Evolutionary conservation across 495 filamentous ascomycete genomes (phyloP), one percentile per base, ranked within the genome.

Genomic region (Filosporella fistucella): DNA sequence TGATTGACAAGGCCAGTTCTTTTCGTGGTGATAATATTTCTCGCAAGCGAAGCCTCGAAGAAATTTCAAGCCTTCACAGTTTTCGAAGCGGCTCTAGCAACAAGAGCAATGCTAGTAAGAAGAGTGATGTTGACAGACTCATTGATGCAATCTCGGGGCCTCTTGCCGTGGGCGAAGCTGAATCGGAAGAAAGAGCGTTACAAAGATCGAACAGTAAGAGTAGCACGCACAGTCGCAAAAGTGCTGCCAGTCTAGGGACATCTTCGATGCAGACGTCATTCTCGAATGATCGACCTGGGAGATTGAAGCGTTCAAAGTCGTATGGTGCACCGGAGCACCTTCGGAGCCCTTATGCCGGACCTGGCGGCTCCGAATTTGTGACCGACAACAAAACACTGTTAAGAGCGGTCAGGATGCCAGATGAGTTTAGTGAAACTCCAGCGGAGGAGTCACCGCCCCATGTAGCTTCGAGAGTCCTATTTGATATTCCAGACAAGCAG

Each of bases 71-170:
- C 45, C 45, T 71, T 7, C 62, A 63, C 13, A 84, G 80, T 55
- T 60, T 76, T 18, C 71, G 61, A 37, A 86, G 80, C 52, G 68
- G 58, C 12, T 61, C 57, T 4, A 85, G 78, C 55, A 63, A 50
- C 20, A 63, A 56, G 40, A 80, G 78, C 53, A 65, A 57, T 26
- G 75, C 61, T 42, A 86, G 82, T 51, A 65, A 58, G 10, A 74
- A 68, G 59, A 88, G 84, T 52, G 85, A 89, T 28, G 83, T 84
- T 1, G 85, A 91, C 54, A 63, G 85, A 20, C 68, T 90, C 2
- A 89, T 89, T 38, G 83, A 84, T 47, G 86, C 84, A 2, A 86
- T 91, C 14, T 78, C 84, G 51, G 81, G 80, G 38, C 74, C 86
- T 3, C 54, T 77, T 2, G 37, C 74, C 11, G 48, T 74, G 8